A percentile compares a stretch with the other conserved stretches of the same genome.
phyloP scores from a whole-genome alignment of 768 basidiomycete species.

The Agaricus blazei region DNA sequence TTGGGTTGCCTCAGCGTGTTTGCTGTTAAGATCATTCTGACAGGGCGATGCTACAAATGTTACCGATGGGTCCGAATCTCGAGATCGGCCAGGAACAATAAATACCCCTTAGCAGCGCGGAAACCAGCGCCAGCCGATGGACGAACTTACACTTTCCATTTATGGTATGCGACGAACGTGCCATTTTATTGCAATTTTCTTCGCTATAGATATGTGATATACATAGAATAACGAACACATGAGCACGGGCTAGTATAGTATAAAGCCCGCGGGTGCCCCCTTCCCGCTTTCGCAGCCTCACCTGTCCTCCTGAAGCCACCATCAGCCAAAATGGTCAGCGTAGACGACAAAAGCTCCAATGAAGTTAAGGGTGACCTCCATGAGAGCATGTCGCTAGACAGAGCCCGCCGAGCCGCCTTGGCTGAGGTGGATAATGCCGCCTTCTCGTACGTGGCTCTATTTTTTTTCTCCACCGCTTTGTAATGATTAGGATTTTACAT shows the following conservation, averaged over 20 bases:
- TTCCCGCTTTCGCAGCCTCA: background rate
- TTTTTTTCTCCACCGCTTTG: background rate
- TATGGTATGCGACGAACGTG: constrained; percentile 4
- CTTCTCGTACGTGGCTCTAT: constrained; percentile 56
- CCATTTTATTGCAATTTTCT: background rate
- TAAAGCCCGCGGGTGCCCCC: too few relatives aligned
- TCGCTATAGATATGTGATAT: too few relatives aligned
- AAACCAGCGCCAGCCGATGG: too few relatives aligned
- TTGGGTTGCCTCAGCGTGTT: too few relatives aligned
- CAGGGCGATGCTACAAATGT: too few relatives aligned
- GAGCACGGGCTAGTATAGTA: too few relatives aligned
- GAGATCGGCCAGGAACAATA: too few relatives aligned
- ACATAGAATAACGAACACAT: too few relatives aligned
- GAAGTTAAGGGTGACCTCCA: constrained; percentile 22
- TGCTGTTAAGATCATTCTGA: too few relatives aligned
- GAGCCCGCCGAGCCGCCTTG: constrained; percentile 74
- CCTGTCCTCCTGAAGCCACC: constrained; percentile 1
- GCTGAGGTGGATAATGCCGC: constrained; percentile 83
- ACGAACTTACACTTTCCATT: too few relatives aligned
- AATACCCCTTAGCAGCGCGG: too few relatives aligned
- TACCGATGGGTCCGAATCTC: too few relatives aligned
- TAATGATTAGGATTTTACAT: constrained; percentile 1
- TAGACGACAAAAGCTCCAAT: constrained; percentile 34
- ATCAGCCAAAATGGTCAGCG: constrained; percentile 25
- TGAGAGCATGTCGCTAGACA: constrained; percentile 47